These are phyloP conservation scores for Colletotrichum sp. DNA, from an alignment of 2,329 filamentous ascomycete species.

Conservation along the genomic window DNA sequence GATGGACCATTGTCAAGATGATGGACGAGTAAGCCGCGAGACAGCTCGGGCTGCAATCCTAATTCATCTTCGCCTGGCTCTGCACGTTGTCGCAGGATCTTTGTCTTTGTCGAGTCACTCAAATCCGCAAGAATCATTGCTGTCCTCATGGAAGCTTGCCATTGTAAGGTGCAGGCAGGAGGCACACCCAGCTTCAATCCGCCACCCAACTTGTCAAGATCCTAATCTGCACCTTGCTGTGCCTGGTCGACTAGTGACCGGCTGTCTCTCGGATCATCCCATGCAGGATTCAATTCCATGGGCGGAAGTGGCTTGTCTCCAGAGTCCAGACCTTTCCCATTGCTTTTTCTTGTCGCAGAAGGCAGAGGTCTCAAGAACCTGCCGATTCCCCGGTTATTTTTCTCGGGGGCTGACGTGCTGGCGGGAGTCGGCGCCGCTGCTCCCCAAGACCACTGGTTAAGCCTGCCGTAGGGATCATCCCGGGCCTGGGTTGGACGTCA, in stretches of 20 bases:
- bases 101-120: background rate
- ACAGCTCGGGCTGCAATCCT: background rate
- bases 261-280: slow-evolving; percentile 1
- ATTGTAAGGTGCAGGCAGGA: background rate
- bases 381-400: slow-evolving; percentile 7
- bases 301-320: background rate
- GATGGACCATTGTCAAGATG: background rate
- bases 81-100: background rate
- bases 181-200: background rate
- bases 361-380: background rate
- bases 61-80: background rate
- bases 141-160: background rate
- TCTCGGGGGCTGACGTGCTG: background rate
- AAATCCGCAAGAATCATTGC: background rate
- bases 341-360: slow-evolving; percentile 12
- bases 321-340: background rate
- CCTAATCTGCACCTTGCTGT: background rate
- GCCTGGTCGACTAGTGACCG: background rate
- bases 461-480: slow-evolving; percentile 1
- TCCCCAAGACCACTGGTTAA: background rate
- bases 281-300: background rate
- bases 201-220: background rate
- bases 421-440: background rate
- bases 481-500: background rate
- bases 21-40: background rate